phyloP scores from a whole-genome alignment of 345 rosid genomes.

The Populus nigra region DNA sequence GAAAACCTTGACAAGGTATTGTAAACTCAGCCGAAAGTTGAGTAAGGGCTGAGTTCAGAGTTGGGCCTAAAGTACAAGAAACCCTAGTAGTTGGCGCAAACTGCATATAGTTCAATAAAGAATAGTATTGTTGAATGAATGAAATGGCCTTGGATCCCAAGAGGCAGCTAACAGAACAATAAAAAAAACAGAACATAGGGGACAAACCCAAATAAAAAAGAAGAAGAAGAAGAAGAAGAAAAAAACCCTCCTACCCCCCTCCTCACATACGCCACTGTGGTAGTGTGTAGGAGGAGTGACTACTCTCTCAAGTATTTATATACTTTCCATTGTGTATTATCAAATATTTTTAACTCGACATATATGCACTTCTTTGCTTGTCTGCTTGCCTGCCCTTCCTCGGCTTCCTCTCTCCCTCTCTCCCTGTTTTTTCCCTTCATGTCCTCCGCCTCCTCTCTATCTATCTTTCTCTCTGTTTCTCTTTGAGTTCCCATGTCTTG shows the following conservation, averaged over 20 bases:
- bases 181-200: background rate
- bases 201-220: background rate
- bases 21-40: too few species aligned
- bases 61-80: too few species aligned
- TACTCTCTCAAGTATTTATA: background rate
- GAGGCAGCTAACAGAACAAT: background rate
- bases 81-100: too few species aligned
- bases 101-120: too few species aligned
- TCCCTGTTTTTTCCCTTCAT: background rate
- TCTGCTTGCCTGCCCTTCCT: background rate
- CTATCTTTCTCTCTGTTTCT: background rate
- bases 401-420: background rate
- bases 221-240: background rate
- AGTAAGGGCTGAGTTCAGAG: too few species aligned
- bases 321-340: background rate
- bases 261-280: background rate
- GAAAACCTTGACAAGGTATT: too few species aligned
- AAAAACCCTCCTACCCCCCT: background rate
- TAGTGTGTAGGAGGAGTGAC: background rate
- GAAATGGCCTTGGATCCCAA: too few species aligned
- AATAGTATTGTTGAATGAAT: too few species aligned
- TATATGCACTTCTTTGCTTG: background rate
- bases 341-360: too few species aligned
- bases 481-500: constrained; percentile 4
- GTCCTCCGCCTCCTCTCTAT: background rate